These are phyloP conservation scores for Talaromyces sp. DNA, from an alignment of 2,329 filamentous ascomycete species.

Conservation along the genomic window DNA sequence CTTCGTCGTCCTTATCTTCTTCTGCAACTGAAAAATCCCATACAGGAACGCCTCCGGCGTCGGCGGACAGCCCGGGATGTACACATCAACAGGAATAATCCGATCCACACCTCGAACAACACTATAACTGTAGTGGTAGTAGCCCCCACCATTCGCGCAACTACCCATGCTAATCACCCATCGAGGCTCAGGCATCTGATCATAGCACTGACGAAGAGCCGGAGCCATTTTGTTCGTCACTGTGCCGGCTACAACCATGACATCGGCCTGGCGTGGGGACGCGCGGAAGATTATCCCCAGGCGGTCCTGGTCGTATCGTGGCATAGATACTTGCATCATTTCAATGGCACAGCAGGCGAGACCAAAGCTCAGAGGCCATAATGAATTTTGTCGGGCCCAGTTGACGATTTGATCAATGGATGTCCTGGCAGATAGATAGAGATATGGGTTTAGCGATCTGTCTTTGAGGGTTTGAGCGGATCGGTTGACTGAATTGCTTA, in stretches of 20 bases:
- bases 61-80: constrained; percentile 66
- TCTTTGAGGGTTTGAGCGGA: not conserved
- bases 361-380: constrained; percentile 86
- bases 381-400: constrained; percentile 76
- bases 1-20: constrained; percentile 61
- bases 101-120: constrained; percentile 71
- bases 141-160: constrained; percentile 78
- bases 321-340: constrained; percentile 88
- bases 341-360: constrained; percentile 85
- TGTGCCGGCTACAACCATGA: constrained; percentile 91
- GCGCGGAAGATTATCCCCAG: constrained; percentile 87
- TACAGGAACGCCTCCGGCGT: constrained; percentile 51
- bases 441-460: not conserved
- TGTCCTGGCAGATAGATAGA: not conserved
- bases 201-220: constrained; percentile 82
- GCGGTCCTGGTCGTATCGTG: constrained; percentile 83
- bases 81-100: constrained; percentile 73
- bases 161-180: constrained; percentile 85
- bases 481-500: not conserved
- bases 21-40: constrained; percentile 69
- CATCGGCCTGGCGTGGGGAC: constrained; percentile 79
- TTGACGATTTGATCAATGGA: constrained; percentile 69
- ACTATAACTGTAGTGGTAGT: constrained; percentile 81
- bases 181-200: constrained; percentile 88
- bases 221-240: constrained; percentile 96